These are phyloP conservation scores for Fusarium tuaranense DNA, from an alignment of 2,329 filamentous ascomycete species.

Conservation along the genomic window DNA sequence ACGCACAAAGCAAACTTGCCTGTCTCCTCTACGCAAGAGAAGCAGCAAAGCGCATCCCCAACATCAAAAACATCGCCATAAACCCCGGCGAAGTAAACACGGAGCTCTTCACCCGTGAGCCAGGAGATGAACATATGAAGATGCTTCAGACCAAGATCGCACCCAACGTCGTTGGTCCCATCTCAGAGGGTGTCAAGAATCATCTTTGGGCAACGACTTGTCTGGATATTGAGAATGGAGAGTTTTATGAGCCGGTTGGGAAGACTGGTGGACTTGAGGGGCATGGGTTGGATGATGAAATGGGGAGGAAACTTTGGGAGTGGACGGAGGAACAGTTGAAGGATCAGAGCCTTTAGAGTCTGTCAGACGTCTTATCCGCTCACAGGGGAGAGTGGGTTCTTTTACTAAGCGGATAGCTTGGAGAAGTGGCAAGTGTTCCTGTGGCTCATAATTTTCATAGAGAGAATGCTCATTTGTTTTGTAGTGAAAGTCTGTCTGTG, in stretches of 20 bases:
- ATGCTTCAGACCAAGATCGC: neutral
- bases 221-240: neutral
- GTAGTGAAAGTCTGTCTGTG: neutral
- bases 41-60: neutral
- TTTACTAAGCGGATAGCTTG: neutral
- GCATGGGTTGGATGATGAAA: neutral
- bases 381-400: neutral
- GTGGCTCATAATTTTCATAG: neutral
- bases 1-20: neutral
- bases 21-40: neutral
- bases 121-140: neutral
- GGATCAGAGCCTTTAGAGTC: neutral
- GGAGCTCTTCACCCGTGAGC: neutral
- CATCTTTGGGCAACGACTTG: neutral
- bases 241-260: neutral
- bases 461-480: neutral
- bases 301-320: neutral
- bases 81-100: neutral
- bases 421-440: neutral
- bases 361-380: neutral
- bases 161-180: neutral
- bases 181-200: neutral
- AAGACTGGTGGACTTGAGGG: neutral
- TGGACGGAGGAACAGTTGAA: conserved; percentile 2
- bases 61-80: neutral